Base-by-base conservation (phyloP, 2,329 filamentous ascomycete genomes). In the Clarireedia homoeocarpa region DNA sequence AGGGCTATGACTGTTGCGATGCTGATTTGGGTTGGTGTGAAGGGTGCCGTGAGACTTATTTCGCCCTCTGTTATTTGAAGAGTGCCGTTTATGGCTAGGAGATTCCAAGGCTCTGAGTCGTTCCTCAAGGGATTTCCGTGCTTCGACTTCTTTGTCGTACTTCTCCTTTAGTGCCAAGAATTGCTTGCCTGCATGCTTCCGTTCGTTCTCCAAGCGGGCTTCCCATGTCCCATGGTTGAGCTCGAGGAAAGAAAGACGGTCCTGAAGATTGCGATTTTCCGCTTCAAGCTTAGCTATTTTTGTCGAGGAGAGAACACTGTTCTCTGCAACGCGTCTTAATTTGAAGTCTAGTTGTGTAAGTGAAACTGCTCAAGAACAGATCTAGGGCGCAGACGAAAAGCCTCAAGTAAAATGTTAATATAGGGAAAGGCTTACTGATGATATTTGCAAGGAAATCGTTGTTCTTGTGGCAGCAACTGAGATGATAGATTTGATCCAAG, bases 401-500 rank as follows among this genome's bases (percentile, higher is more conserved):
- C 4, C 30, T 34, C 30, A 12, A 20, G 20, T 20, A 20, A 12
- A 34, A 34, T 12, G 30, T 12, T 34, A 9, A 34, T 12, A 34
- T 34, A 12, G 30, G n/a, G 14, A 36, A 7, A 20, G 2, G 24
- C 57, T 63, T 67, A 61, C 76, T 74, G 64, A 73, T 67, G 7
- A 67, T 61, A 34, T 66, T 62, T 3, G 67, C 67, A 38, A 73
- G 48, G n/a, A 64, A 63, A 0, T 63, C 59, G 40, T 59, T 65
- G 49, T 71, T 70, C 61, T 72, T 76, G 38, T 70, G 68, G 63
- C 76, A 78, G 61, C 75, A 77, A 20, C 66, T 62, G 12, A 70
- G 70, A 59, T 77, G 75, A 58, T 77, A 77, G 5, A 75, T 71
- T 53, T 78, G 75, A 40, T 75, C 72, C 24, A 77, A 67, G 5